A percentile compares a stretch with the other conserved stretches of the same genome.
Conservation (phyloP, 75 land plant species). For the Pinus albicaulis region DNA sequence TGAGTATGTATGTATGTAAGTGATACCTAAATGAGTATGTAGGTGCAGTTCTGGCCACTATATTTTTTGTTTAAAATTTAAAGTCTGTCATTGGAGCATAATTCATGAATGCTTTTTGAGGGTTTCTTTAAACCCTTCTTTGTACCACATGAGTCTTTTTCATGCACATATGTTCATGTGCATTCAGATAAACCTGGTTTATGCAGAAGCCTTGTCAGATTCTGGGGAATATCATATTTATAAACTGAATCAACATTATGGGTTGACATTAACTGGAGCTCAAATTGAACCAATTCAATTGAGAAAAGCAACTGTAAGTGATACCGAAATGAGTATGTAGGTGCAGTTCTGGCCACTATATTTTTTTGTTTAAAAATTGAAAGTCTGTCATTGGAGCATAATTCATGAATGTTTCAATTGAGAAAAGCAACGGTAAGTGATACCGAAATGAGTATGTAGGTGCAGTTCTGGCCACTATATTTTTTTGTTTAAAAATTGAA, state of each 20-base stretch:
- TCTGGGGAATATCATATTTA: neutral
- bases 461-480: neutral
- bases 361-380: too few relatives aligned
- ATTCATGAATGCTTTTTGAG: conserved; percentile 1
- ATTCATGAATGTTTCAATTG: too few relatives aligned
- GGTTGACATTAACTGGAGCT: neutral
- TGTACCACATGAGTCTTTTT: neutral
- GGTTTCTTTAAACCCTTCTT: neutral
- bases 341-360: too few relatives aligned
- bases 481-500: conserved; percentile 4
- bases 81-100: neutral
- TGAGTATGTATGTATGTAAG: too few relatives aligned
- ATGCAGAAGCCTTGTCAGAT: neutral
- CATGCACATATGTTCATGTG: neutral
- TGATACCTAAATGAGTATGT: too few relatives aligned
- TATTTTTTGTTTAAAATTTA: conserved; percentile 1
- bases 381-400: too few relatives aligned
- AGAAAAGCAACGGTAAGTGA: too few relatives aligned
- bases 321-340: too few relatives aligned
- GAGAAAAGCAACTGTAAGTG: too few relatives aligned
- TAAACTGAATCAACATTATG: conserved; percentile 1
- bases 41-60: neutral
- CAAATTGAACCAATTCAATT: too few relatives aligned
- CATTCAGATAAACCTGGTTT: neutral
- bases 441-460: neutral